Evolutionary conservation across 2,329 filamentous ascomycete genomes (phyloP).

Genomic region (Pseudopyrenochaeta lycopersici): DNA sequence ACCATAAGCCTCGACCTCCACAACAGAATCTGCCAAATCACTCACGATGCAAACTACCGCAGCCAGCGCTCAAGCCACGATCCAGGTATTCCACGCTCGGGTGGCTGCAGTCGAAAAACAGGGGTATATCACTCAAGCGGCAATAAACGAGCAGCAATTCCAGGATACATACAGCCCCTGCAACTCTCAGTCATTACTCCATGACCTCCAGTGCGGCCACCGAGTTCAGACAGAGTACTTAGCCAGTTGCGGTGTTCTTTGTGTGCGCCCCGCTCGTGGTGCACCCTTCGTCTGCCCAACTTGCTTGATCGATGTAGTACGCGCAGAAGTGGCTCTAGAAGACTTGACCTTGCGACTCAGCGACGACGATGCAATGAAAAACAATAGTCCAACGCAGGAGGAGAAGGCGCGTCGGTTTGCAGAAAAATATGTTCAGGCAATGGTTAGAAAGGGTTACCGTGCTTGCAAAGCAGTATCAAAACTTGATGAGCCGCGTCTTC

Average conservation of each 20-base stretch:
- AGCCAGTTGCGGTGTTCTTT: conserved; percentile 11
- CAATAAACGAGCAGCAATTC: conserved; percentile 12
- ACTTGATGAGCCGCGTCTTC: conserved; percentile 12
- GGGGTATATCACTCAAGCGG: neutral
- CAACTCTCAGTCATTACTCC: conserved; percentile 7
- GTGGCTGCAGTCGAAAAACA: conserved; percentile 10
- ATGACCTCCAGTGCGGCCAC: conserved; percentile 15
- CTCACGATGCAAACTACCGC: conserved; percentile 6
- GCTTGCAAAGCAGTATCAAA: conserved; percentile 10
- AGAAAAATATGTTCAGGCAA: conserved; percentile 3
- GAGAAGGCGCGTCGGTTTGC: conserved; percentile 6
- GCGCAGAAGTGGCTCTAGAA: conserved; percentile 14
- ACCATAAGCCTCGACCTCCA: neutral
- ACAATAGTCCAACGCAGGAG: neutral
- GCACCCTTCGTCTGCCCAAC: conserved; percentile 9
- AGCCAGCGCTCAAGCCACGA: conserved; percentile 8
- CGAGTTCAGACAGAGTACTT: conserved; percentile 15
- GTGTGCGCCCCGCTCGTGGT: conserved; percentile 4
- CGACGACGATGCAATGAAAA: conserved; percentile 5
- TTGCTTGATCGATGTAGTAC: conserved; percentile 12
- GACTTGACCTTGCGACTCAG: conserved; percentile 4
- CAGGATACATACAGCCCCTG: conserved; percentile 15
- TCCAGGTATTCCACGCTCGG: conserved; percentile 9
- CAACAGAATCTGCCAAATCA: neutral
- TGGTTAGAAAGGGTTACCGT: conserved; percentile 8